A percentile compares a stretch with the other conserved stretches of the same genome.
These are phyloP conservation scores for Zizania palustris DNA, from an alignment of 202 grass and related monocot genomes.

Conservation along the genomic window DNA sequence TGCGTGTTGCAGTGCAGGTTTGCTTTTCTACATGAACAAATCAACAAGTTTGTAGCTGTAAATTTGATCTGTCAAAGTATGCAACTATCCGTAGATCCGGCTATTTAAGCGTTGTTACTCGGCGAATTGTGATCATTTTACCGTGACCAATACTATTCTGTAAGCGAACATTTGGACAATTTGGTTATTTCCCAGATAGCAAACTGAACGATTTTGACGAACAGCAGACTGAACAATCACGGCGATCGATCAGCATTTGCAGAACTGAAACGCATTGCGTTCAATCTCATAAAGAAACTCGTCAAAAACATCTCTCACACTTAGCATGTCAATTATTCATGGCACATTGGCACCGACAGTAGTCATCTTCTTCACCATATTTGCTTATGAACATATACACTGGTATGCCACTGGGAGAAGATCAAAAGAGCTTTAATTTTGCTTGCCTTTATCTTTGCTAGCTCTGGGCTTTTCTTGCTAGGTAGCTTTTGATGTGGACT, in stretches of 20 bases:
- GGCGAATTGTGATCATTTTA: not conserved
- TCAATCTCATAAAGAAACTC: not conserved
- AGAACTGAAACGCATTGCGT: not conserved
- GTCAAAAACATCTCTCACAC: not conserved
- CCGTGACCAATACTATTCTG: not conserved
- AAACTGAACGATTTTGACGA: no score
- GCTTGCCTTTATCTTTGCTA: constrained; percentile 47
- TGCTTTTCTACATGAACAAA: not conserved
- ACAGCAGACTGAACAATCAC: not conserved
- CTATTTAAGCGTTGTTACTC: not conserved
- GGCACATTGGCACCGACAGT: no score
- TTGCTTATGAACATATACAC: no score
- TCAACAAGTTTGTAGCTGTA: not conserved
- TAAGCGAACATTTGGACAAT: not conserved
- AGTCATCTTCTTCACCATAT: no score
- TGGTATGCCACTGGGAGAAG: not conserved
- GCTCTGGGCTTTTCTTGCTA: constrained; percentile 15
- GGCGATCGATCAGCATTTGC: constrained; percentile 6
- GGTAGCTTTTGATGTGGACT: constrained; percentile 39
- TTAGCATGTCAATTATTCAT: no score
- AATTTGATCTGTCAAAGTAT: not conserved
- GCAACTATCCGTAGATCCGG: not conserved
- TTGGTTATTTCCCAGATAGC: not conserved
- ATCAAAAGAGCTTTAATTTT: constrained; percentile 47
- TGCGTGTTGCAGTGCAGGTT: not conserved